Evolutionary conservation across 495 filamentous ascomycete species (phyloP).

Genomic region (Aspergillus sclerotiicarbonarius): DNA sequence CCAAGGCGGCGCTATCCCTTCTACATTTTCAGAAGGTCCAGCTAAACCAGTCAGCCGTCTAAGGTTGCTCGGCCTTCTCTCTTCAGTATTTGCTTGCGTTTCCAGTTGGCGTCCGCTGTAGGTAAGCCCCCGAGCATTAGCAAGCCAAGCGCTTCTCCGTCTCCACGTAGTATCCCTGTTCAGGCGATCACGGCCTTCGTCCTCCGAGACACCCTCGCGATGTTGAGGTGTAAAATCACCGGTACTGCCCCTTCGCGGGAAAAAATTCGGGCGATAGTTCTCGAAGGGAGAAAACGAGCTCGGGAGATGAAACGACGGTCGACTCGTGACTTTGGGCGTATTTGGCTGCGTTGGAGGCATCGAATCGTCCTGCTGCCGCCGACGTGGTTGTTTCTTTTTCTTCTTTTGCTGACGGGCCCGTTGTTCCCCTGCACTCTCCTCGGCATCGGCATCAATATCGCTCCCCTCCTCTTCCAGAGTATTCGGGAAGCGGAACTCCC

Average conservation of each 20-base stretch:
- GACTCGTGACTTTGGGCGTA: slow-evolving; percentile 51
- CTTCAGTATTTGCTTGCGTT: slow-evolving; percentile 36
- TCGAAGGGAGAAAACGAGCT: slow-evolving; percentile 50
- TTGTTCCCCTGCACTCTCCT: slow-evolving; percentile 58
- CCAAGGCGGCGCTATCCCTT: slow-evolving; percentile 49
- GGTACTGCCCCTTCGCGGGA: slow-evolving; percentile 66
- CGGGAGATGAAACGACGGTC: slow-evolving; percentile 45
- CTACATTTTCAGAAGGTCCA: slow-evolving; percentile 54
- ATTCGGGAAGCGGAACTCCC: slow-evolving; percentile 52
- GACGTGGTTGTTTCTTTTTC: slow-evolving; percentile 47
- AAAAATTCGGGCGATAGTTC: slow-evolving; percentile 49
- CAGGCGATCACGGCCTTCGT: slow-evolving; percentile 78
- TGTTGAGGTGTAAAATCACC: slow-evolving; percentile 61
- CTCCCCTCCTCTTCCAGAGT: slow-evolving; percentile 61
- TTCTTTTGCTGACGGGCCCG: slow-evolving; percentile 35
- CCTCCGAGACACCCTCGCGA: slow-evolving; percentile 77
- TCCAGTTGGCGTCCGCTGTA: slow-evolving; percentile 49
- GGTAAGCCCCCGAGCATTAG: slow-evolving; percentile 54
- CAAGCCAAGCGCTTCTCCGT: slow-evolving; percentile 53
- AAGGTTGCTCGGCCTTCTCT: slow-evolving; percentile 66
- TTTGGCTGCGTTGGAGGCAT: slow-evolving; percentile 59
- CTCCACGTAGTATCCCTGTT: slow-evolving; percentile 56
- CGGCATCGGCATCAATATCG: slow-evolving; percentile 75
- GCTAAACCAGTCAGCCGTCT: slow-evolving; percentile 73
- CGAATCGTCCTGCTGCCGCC: slow-evolving; percentile 53